phyloP scores from a whole-genome alignment of 345 rosid genomes.

The Schrenkiella parvula region DNA sequence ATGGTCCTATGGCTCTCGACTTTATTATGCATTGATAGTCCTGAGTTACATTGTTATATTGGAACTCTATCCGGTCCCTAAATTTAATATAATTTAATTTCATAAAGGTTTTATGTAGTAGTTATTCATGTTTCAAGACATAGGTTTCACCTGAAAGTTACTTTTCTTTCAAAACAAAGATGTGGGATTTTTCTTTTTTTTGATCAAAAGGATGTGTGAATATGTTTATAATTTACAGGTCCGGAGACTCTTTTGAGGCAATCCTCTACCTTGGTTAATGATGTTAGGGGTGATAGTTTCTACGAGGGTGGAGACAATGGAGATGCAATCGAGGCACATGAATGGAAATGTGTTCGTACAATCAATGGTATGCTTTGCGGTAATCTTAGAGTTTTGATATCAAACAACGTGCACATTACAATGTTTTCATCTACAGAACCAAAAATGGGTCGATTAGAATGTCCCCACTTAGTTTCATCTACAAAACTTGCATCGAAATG shows the following conservation, averaged over 20 bases:
- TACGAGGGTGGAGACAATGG: conserved; percentile 69
- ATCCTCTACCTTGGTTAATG: conserved; percentile 52
- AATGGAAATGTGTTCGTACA: conserved; percentile 91
- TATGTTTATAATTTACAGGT: conserved; percentile 47
- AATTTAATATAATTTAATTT: not conserved
- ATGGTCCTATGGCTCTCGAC: not conserved
- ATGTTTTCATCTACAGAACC: not conserved
- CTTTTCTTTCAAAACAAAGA: conserved; percentile 1
- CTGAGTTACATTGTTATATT: not conserved
- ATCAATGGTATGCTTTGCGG: conserved; percentile 51
- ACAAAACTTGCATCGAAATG: not conserved
- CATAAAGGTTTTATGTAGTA: not conserved
- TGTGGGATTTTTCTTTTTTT: too few relatives aligned
- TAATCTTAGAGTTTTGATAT: conserved; percentile 6
- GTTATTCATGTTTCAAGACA: conserved; percentile 7
- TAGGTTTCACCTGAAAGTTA: not conserved
- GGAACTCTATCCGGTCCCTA: not conserved
- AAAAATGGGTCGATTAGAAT: not conserved
- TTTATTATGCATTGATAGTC: not conserved
- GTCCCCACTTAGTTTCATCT: not conserved
- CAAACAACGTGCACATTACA: not conserved
- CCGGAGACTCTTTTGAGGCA: conserved; percentile 79
- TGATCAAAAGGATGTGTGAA: too few relatives aligned
- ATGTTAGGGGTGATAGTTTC: conserved; percentile 39
- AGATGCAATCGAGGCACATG: conserved; percentile 82